phyloP scores from a whole-genome alignment of 1,139 yeast species.

The Waltiozyma sp. region DNA sequence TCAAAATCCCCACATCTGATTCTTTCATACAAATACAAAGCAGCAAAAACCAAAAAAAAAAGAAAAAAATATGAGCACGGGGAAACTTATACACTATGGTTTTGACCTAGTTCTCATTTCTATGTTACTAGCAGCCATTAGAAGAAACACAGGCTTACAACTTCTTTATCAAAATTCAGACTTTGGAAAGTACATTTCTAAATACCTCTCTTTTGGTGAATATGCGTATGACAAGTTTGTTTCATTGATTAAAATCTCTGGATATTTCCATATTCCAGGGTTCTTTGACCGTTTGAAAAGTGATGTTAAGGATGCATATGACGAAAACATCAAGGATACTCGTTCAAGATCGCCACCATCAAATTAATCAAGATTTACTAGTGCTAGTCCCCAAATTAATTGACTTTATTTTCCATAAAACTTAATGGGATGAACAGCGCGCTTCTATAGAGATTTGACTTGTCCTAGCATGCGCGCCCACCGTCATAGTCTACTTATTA shows the following conservation, averaged over 20 bases:
- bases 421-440: no score
- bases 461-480: no score
- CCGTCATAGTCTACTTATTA: no score
- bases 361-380: background rate
- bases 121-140: constrained; percentile 53
- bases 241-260: constrained; percentile 5
- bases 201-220: constrained; percentile 46
- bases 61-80: constrained; percentile 14
- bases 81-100: constrained; percentile 43
- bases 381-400: background rate
- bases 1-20: no score
- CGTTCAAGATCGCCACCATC: background rate
- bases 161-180: constrained; percentile 32
- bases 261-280: constrained; percentile 8
- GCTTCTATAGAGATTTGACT: no score
- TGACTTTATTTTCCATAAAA: no score
- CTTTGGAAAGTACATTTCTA: constrained; percentile 40
- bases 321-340: background rate
- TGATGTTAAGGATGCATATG: background rate
- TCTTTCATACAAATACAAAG: no score
- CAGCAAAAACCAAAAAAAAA: no score
- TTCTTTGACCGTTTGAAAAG: constrained; percentile 6
- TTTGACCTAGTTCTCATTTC: constrained; percentile 51
- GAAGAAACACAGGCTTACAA: constrained; percentile 41
- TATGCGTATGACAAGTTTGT: constrained; percentile 29